Conservation (phyloP, 2,329 filamentous ascomycete species). For the Cytospora mali region DNA sequence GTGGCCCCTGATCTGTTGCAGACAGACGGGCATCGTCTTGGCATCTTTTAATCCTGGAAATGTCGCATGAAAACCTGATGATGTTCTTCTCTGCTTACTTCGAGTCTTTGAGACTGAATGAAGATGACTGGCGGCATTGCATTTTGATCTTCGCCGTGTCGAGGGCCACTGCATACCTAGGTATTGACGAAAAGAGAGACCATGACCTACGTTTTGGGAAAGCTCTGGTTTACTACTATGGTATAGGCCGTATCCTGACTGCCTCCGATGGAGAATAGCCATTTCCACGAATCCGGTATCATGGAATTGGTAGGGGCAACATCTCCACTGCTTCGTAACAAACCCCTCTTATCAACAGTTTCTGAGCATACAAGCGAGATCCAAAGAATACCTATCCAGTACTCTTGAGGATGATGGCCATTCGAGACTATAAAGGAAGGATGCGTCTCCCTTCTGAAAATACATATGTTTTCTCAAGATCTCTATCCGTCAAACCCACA, state of each 20-base stretch:
- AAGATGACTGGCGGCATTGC: not conserved
- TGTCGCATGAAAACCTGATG: not conserved
- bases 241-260: not conserved
- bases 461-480: not conserved
- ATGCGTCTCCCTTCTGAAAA: not conserved
- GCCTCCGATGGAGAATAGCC: conserved; percentile 4
- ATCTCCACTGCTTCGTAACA: conserved; percentile 9
- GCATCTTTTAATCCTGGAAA: not conserved
- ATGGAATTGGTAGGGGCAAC: conserved; percentile 17
- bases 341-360: conserved; percentile 6
- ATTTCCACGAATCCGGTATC: conserved; percentile 20
- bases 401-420: too few relatives aligned
- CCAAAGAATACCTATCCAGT: too few relatives aligned
- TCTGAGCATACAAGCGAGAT: not conserved
- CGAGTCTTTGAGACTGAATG: not conserved
- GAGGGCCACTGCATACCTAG: too few relatives aligned
- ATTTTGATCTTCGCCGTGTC: not conserved
- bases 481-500: not conserved
- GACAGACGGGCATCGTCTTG: not conserved
- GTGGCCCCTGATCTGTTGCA: not conserved
- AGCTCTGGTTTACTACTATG: not conserved
- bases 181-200: not conserved
- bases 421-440: conserved; percentile 1
- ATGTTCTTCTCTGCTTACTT: not conserved
- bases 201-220: not conserved